Evolutionary conservation across 192 early-diverging fungal genomes (phyloP).

Genomic region (Linnemannia elongata): DNA sequence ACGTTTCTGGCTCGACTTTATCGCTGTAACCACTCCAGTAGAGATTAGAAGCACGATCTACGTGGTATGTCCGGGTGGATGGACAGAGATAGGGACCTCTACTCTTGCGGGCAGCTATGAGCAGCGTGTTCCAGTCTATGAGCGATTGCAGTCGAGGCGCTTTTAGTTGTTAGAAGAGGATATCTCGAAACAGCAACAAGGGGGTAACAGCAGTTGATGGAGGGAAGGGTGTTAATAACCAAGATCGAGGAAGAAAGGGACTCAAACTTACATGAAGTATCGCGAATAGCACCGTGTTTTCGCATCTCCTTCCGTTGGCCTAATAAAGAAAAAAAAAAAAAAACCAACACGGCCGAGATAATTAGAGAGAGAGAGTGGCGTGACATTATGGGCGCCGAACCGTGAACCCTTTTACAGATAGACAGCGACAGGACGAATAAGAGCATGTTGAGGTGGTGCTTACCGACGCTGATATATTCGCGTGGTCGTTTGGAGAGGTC

Average conservation of each 20-base stretch:
- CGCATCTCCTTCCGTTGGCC: slow-evolving; percentile 54
- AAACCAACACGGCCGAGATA: background rate
- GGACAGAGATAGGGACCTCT: slow-evolving; percentile 63
- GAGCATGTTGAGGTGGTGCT: background rate
- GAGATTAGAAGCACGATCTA: slow-evolving; percentile 56
- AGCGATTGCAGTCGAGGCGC: background rate
- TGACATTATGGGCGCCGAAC: background rate
- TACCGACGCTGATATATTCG: slow-evolving; percentile 55
- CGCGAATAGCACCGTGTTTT: slow-evolving; percentile 47
- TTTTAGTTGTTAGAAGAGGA: background rate
- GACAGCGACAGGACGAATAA: background rate
- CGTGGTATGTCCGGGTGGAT: slow-evolving; percentile 62
- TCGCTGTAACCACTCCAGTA: slow-evolving; percentile 62
- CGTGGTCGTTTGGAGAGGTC: slow-evolving; percentile 26
- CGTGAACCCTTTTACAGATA: background rate
- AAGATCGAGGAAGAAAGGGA: no score
- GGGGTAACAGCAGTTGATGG: no score
- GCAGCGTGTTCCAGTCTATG: slow-evolving; percentile 60
- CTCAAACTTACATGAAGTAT: slow-evolving; percentile 32
- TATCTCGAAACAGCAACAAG: background rate
- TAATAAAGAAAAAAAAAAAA: background rate
- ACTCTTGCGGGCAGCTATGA: slow-evolving; percentile 61
- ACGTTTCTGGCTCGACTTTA: slow-evolving; percentile 39
- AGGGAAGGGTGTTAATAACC: background rate
- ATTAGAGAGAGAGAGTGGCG: background rate